These are phyloP conservation scores for Phaeosphaeria sp. DNA, from an alignment of 2,329 filamentous ascomycete species.

Conservation along the genomic window DNA sequence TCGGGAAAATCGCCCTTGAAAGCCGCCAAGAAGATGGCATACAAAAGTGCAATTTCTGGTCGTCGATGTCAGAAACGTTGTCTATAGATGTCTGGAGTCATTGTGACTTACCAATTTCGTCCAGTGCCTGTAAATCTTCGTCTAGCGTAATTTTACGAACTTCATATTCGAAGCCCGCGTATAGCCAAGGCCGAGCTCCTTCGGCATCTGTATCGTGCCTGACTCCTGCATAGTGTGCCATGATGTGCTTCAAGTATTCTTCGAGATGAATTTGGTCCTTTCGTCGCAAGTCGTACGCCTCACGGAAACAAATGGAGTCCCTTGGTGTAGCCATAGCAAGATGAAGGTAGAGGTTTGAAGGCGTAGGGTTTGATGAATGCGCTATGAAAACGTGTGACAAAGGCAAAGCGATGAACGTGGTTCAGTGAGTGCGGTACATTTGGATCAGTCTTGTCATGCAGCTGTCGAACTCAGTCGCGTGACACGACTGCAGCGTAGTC, in stretches of 20 bases:
- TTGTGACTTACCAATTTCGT: constrained; percentile 6
- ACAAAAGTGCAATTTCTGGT: constrained; percentile 5
- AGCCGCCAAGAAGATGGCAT: constrained; percentile 8
- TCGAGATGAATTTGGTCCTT: constrained; percentile 5
- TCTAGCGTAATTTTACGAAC: constrained; percentile 7
- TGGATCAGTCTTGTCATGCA: too few species aligned
- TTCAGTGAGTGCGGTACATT: too few species aligned
- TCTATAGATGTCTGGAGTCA: background rate
- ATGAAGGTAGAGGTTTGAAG: background rate
- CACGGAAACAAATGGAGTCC: constrained; percentile 7
- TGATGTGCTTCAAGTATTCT: constrained; percentile 9
- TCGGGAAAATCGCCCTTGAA: constrained; percentile 8
- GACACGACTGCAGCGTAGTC: background rate
- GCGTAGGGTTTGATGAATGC: background rate
- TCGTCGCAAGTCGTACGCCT: constrained; percentile 4
- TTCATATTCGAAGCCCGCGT: constrained; percentile 8
- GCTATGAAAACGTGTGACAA: background rate
- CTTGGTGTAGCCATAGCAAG: constrained; percentile 1
- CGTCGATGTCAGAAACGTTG: background rate
- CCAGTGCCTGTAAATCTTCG: constrained; percentile 4
- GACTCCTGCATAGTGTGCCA: constrained; percentile 7
- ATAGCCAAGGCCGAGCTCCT: constrained; percentile 5
- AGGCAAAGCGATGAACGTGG: background rate
- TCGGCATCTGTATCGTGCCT: constrained; percentile 9
- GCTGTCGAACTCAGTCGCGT: background rate